Percentiles rank a stretch among this genome's conserved stretches.
phyloP scores from a whole-genome alignment of 73 alveolate species.

The Diophrys sp. region DNA sequence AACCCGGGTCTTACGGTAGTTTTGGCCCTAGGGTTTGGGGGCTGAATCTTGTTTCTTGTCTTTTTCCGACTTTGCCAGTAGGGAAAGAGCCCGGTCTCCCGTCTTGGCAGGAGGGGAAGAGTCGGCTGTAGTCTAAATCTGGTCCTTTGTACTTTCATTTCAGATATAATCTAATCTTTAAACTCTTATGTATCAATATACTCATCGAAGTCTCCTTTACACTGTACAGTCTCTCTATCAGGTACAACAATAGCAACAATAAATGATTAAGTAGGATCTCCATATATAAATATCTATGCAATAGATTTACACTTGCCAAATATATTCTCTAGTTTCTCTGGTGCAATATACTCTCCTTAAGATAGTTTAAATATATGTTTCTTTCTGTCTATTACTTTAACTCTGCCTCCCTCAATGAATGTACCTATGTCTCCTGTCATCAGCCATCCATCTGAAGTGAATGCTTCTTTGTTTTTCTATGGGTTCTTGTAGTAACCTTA shows the following conservation, averaged over 20 bases:
- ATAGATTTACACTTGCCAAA: constrained; percentile 25
- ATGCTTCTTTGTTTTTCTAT: constrained; percentile 83
- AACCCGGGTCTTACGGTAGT: too few species aligned
- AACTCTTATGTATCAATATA: too few species aligned
- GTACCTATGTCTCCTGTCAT: constrained; percentile 96
- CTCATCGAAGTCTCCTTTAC: too few species aligned
- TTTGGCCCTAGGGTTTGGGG: too few species aligned
- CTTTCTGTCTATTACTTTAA: constrained; percentile 67
- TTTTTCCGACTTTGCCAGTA: too few species aligned
- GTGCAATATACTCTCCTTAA: constrained; percentile 75
- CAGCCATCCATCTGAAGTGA: constrained; percentile 91
- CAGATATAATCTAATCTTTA: too few species aligned
- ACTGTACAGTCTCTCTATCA: too few species aligned
- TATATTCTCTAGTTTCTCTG: constrained; percentile 73
- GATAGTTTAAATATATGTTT: constrained; percentile 69
- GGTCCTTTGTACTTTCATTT: too few species aligned
- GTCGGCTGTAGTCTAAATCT: too few species aligned
- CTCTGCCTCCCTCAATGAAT: constrained; percentile 39
- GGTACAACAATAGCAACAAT: constrained; percentile 77
- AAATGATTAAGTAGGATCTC: constrained; percentile 48
- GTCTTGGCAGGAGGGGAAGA: too few species aligned
- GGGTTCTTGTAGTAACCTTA: constrained; percentile 86
- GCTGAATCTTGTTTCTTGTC: too few species aligned
- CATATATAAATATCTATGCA: constrained; percentile 66
- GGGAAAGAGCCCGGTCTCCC: too few species aligned